Conservation (phyloP, 73 alveolate species). For the Diophrys sp. region DNA sequence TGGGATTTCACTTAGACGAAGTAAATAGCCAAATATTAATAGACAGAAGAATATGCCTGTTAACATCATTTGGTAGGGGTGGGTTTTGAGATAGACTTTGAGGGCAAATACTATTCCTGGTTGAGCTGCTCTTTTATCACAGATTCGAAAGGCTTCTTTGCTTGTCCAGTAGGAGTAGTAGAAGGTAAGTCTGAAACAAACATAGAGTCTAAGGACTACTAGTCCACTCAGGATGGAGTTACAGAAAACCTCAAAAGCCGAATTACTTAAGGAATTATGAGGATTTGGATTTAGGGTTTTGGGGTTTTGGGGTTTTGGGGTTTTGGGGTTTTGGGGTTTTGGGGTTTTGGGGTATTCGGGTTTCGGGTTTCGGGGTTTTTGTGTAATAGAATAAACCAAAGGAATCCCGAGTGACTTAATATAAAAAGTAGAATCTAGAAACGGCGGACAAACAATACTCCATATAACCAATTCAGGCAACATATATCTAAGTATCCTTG, state of each 20-base stretch:
- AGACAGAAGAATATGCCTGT: conserved; percentile 9
- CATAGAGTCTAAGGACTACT: conserved; percentile 17
- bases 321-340: too few species aligned
- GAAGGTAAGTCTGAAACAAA: conserved; percentile 17
- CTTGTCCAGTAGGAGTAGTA: conserved; percentile 20
- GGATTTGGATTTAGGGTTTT: too few species aligned
- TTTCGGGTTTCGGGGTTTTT: too few species aligned
- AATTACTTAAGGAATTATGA: too few species aligned
- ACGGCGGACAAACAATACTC: conserved; percentile 32
- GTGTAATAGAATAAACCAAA: conserved; percentile 20
- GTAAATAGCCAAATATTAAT: conserved; percentile 12
- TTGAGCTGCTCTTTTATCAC: conserved; percentile 30
- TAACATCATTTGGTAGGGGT: conserved; percentile 19
- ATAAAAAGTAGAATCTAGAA: conserved; percentile 12
- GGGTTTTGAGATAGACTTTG: conserved; percentile 24
- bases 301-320: too few species aligned
- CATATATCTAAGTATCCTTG: background rate
- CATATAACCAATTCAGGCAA: conserved; percentile 23
- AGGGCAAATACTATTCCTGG: conserved; percentile 27
- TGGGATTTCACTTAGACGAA: conserved; percentile 31
- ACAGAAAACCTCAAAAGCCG: too few species aligned
- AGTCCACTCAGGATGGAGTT: conserved; percentile 33
- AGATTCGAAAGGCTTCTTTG: conserved; percentile 23
- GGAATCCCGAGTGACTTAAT: conserved; percentile 13
- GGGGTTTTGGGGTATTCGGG: too few species aligned